These are phyloP conservation scores for Cytospora piceae DNA, from an alignment of 2,329 filamentous ascomycete species.

Conservation along the genomic window DNA sequence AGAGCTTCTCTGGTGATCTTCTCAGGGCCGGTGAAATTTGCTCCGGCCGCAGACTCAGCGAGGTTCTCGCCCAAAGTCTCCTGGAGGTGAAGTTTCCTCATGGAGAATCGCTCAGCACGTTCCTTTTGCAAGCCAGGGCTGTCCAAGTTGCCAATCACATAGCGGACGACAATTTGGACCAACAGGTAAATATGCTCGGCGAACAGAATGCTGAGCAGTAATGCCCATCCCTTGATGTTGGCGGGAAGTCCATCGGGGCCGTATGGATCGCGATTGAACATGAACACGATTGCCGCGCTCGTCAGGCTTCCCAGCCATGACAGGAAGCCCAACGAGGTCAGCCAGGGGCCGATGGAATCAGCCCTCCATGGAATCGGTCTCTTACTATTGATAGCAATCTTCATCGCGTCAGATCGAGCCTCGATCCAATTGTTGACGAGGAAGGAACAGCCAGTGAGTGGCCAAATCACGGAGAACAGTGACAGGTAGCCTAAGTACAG, in stretches of 20 bases:
- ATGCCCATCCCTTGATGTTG: slow-evolving; percentile 76
- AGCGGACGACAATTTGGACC: slow-evolving; percentile 71
- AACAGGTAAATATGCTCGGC: slow-evolving; percentile 90
- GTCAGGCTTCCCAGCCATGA: slow-evolving; percentile 92
- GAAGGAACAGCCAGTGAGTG: slow-evolving; percentile 86
- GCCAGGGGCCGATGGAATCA: slow-evolving; percentile 93
- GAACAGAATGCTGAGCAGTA: slow-evolving; percentile 81
- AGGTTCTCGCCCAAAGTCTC: slow-evolving; percentile 67
- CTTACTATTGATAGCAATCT: slow-evolving; percentile 88
- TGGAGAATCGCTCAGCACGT: slow-evolving; percentile 75
- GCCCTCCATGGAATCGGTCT: slow-evolving; percentile 87
- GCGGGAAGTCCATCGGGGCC: slow-evolving; percentile 69
- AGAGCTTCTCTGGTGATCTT: slow-evolving; percentile 67
- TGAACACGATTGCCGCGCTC: slow-evolving; percentile 83
- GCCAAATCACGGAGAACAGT: slow-evolving; percentile 93
- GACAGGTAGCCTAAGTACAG: slow-evolving; percentile 72
- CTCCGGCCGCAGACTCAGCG: slow-evolving; percentile 51
- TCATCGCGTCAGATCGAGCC: slow-evolving; percentile 88
- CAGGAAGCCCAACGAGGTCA: slow-evolving; percentile 84
- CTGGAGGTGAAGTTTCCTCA: slow-evolving; percentile 79
- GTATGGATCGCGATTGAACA: slow-evolving; percentile 74
- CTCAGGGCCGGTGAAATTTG: slow-evolving; percentile 56
- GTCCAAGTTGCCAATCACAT: slow-evolving; percentile 78
- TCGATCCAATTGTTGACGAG: slow-evolving; percentile 96
- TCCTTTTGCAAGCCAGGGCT: slow-evolving; percentile 86